phyloP scores from a whole-genome alignment of 2,329 filamentous ascomycete genomes.

The Lasiodiplodia sp. region DNA sequence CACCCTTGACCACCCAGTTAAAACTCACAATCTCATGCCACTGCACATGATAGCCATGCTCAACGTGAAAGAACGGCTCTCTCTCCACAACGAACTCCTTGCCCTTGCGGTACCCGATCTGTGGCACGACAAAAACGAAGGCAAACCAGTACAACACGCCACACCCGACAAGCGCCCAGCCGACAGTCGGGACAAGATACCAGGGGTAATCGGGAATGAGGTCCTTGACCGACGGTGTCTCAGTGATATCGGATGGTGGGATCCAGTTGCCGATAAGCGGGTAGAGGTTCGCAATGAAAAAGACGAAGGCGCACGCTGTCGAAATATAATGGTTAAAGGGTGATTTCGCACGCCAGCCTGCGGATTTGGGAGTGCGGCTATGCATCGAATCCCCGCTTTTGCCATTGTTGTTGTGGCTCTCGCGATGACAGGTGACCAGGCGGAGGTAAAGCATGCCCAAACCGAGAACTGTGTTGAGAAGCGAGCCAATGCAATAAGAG shows the following conservation, averaged over 20 bases:
- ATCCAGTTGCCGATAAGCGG: constrained; percentile 34
- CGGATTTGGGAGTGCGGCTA: neutral
- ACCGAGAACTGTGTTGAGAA: constrained; percentile 33
- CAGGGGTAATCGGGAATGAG: constrained; percentile 28
- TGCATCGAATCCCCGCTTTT: neutral
- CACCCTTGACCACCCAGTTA: constrained; percentile 30
- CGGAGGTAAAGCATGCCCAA: constrained; percentile 34
- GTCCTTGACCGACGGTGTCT: neutral
- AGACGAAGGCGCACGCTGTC: constrained; percentile 30
- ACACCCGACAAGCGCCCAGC: constrained; percentile 28
- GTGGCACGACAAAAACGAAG: constrained; percentile 30
- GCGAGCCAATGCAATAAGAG: constrained; percentile 32
- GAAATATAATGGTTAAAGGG: constrained; percentile 31
- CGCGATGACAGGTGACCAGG: neutral
- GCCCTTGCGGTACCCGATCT: constrained; percentile 31
- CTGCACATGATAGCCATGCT: constrained; percentile 33
- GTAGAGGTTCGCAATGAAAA: constrained; percentile 29
- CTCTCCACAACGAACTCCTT: constrained; percentile 33
- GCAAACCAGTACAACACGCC: constrained; percentile 31
- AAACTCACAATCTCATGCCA: constrained; percentile 34
- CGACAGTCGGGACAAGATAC: constrained; percentile 30
- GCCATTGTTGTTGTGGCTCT: neutral
- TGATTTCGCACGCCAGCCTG: constrained; percentile 31
- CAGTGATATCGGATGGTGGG: constrained; percentile 28
- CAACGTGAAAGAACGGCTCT: constrained; percentile 32